Percentiles rank a stretch among this genome's conserved stretches.
These are phyloP conservation scores for Galerina sulciceps DNA, from an alignment of 768 basidiomycete genomes.

Conservation along the genomic window DNA sequence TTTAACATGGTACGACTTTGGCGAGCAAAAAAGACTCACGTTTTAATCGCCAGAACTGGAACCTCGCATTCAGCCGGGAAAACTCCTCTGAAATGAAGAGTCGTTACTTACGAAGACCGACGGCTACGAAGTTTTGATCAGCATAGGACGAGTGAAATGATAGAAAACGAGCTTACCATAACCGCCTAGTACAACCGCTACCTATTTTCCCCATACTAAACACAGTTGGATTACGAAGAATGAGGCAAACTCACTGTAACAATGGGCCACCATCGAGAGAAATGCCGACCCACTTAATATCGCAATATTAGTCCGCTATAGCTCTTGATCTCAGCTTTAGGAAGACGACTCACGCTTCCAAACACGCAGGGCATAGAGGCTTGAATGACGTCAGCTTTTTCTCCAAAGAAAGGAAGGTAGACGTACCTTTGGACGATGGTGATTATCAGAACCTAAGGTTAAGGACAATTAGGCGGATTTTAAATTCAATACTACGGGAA, in stretches of 20 bases:
- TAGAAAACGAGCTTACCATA: slow-evolving; percentile 30
- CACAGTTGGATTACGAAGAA: background rate
- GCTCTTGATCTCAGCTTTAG: too few relatives aligned
- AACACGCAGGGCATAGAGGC: slow-evolving; percentile 46
- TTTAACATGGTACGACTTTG: background rate
- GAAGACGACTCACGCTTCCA: slow-evolving; percentile 42
- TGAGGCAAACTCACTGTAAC: slow-evolving; percentile 14
- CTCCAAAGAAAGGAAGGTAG: background rate
- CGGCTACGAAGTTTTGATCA: background rate
- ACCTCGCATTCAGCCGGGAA: background rate
- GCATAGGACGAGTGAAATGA: too few relatives aligned
- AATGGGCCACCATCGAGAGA: slow-evolving; percentile 10
- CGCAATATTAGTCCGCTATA: slow-evolving; percentile 10
- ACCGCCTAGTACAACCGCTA: slow-evolving; percentile 32
- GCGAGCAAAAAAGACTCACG: slow-evolving; percentile 24
- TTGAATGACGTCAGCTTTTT: slow-evolving; percentile 9
- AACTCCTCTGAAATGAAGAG: background rate
- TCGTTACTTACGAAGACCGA: slow-evolving; percentile 14
- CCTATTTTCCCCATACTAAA: too few relatives aligned
- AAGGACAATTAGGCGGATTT: background rate
- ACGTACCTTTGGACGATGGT: slow-evolving; percentile 43
- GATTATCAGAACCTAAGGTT: slow-evolving; percentile 40
- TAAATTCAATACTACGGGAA: background rate
- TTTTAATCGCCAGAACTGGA: slow-evolving; percentile 36
- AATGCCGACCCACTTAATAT: slow-evolving; percentile 15